Conservation (phyloP, 768 basidiomycete species). For the Xerocomellus amylosporus region DNA sequence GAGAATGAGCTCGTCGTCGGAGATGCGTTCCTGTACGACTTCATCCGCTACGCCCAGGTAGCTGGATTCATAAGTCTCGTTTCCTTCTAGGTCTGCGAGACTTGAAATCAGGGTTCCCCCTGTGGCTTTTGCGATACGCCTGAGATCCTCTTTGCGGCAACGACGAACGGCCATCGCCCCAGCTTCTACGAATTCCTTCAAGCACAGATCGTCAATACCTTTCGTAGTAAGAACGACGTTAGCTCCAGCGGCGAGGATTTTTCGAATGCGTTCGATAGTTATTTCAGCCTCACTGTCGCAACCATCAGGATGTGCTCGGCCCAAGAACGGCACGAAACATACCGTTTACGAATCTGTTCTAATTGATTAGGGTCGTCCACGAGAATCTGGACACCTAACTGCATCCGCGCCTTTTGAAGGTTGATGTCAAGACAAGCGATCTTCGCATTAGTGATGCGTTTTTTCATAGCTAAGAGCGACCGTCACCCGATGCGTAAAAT, state of each 20-base stretch:
- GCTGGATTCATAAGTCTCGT: conserved; percentile 93
- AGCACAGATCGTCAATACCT: conserved; percentile 95
- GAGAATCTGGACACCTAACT: conserved; percentile 94
- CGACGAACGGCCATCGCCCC: conserved; percentile 98
- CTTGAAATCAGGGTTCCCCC: conserved; percentile 92
- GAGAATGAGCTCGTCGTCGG: conserved; percentile 97
- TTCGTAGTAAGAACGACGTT: conserved; percentile 98
- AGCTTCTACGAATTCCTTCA: conserved; percentile 98
- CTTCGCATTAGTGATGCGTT: conserved; percentile 86
- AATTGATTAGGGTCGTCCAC: conserved; percentile 96
- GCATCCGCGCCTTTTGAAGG: conserved; percentile 94
- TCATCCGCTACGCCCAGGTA: conserved; percentile 93
- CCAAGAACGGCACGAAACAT: conserved; percentile 17
- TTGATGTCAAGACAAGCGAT: conserved; percentile 99
- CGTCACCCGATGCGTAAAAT: conserved; percentile 2
- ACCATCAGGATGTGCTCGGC: conserved; percentile 11
- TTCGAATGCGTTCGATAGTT: conserved; percentile 90
- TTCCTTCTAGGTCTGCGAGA: conserved; percentile 94
- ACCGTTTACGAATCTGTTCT: conserved; percentile 95
- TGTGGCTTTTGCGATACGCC: conserved; percentile 95
- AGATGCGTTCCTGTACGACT: conserved; percentile 93
- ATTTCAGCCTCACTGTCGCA: conserved; percentile 84
- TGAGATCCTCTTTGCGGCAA: conserved; percentile 96
- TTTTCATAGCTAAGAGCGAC: conserved; percentile 83
- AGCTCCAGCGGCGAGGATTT: conserved; percentile 93